Base-by-base conservation (phyloP, 2,329 filamentous ascomycete species). In the Talaromyces islandicus region DNA sequence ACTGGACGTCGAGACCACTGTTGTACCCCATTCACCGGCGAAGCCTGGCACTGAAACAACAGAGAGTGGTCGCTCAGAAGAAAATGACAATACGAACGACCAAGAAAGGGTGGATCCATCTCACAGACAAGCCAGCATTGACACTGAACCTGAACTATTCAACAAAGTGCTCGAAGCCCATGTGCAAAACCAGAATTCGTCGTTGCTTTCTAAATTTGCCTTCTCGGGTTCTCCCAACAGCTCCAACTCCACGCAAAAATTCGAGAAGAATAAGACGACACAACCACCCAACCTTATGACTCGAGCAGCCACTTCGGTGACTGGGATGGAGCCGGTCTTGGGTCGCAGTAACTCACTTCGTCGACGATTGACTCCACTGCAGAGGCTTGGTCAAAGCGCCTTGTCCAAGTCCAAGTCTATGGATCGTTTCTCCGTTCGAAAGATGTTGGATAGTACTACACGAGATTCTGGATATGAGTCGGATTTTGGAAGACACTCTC, bases 351-450 rank as follows among this genome's bases (percentile, higher is more conserved):
- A 57, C 7, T 57, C 61, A 19, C 65, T 63, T 27, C 64, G 64
- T 14, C 60, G 63, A 43, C 66, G 70, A 17, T 62, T 76, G 54
- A 78, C 76, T 0, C 74, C 77, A 7, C 64, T 79, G 52, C 74
- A 78, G 60, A 70, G 77, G 24, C 64, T 79, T 54, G 73, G 75
- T 7, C 72, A 74, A n/a, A 69, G 64, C 35, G 76, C 76, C 21
- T 69, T 75, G 54, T 71, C 64, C 63, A 75, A 67, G 56, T 77
- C 72, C 58, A 73, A 64, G 61, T 78, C 69, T 52, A 70, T 71
- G 65, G 75, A 65, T 65, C 68, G 60, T 24, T 62, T 67, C 19
- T 65, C 46, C 58, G 68, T 53, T 61, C 62, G 53, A n/a, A 50
- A 50, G 12, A 62, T 60, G 60, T 35, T 62, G 38, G 58, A 27